Conservation (phyloP, 2,329 filamentous ascomycete species). For the Ophiostoma fasciatum region DNA sequence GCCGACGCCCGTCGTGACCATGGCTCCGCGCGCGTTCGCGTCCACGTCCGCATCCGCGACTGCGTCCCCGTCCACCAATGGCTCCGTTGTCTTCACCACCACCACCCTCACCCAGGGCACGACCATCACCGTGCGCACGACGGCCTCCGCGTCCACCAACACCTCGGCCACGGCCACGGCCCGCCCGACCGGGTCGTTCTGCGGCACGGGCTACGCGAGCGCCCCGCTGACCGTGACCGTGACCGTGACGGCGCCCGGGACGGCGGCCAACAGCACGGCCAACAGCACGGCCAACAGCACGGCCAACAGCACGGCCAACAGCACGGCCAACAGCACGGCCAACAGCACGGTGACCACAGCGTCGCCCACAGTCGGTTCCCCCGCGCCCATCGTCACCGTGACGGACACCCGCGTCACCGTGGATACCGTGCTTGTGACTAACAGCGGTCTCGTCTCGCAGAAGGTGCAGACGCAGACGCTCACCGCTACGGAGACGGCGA, state of each 20-base stretch:
- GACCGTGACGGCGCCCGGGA: too few species aligned
- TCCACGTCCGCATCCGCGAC: too few species aligned
- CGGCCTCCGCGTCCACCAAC: conserved; percentile 1
- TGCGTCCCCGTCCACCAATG: background rate
- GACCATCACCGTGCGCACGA: conserved; percentile 8
- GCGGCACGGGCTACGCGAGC: too few species aligned
- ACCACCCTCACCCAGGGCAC: conserved; percentile 9
- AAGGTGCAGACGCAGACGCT: conserved; percentile 4
- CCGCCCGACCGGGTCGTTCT: too few species aligned
- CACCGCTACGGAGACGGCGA: conserved; percentile 2
- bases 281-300: too few species aligned
- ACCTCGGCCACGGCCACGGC: conserved; percentile 5
- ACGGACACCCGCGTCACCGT: too few species aligned
- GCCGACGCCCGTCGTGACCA: conserved; percentile 6
- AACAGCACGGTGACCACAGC: conserved; percentile 3
- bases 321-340: too few species aligned
- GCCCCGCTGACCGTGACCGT: too few species aligned
- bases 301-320: too few species aligned
- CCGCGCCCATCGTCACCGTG: background rate
- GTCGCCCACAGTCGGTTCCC: background rate
- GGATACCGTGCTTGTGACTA: too few species aligned
- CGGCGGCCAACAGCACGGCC: too few species aligned
- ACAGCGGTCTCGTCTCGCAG: conserved; percentile 1
- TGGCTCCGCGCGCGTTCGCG: conserved; percentile 7
- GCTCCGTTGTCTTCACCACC: conserved; percentile 18